Evolutionary conservation across 805 yeast species (phyloP).

Genomic region (Dipodascus geniculatus): DNA sequence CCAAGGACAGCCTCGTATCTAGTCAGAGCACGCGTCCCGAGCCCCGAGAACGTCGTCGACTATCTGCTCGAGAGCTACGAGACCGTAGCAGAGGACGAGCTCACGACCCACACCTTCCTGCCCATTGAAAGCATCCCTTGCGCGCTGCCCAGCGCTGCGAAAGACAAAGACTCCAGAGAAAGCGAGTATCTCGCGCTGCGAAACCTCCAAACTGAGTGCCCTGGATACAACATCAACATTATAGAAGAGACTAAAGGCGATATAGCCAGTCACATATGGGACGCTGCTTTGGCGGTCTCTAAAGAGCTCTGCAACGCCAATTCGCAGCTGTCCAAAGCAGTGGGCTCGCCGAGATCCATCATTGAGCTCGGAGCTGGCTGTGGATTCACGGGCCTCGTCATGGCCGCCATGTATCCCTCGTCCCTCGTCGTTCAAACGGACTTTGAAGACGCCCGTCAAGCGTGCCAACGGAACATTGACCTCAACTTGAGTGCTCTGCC

Average conservation of each 20-base stretch:
- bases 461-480: constrained; percentile 25
- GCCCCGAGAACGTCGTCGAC: not conserved
- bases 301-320: not conserved
- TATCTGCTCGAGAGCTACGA: not conserved
- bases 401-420: constrained; percentile 17
- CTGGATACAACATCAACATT: not conserved
- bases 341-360: constrained; percentile 8
- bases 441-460: constrained; percentile 28
- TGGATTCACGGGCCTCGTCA: constrained; percentile 28
- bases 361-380: constrained; percentile 35
- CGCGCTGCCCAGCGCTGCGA: not conserved
- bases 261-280: constrained; percentile 35
- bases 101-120: not conserved
- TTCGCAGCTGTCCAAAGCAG: not conserved
- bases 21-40: not conserved
- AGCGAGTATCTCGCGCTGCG: not conserved
- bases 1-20: not conserved
- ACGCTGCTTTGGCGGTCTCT: constrained; percentile 16
- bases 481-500: constrained; percentile 10
- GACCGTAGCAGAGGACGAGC: not conserved
- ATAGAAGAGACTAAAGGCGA: constrained; percentile 30
- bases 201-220: not conserved
- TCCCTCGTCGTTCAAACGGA: constrained; percentile 26
- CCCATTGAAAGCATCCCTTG: not conserved
- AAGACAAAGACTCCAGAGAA: not conserved